phyloP scores from a whole-genome alignment of 2,329 filamentous ascomycete genomes.

The Esteya vermicola region DNA sequence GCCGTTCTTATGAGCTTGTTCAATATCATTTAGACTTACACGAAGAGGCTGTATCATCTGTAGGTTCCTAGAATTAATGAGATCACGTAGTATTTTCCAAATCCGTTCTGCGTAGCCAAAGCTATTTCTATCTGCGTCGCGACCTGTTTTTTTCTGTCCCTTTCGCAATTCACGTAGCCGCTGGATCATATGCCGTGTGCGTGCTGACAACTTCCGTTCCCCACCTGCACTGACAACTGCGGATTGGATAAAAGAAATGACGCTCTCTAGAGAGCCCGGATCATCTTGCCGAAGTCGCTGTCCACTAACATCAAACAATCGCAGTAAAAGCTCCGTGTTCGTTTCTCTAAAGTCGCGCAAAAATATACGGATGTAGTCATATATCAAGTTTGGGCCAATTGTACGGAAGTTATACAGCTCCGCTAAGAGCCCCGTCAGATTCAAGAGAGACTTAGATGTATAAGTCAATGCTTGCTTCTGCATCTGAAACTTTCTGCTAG shows the following conservation, averaged over 20 bases:
- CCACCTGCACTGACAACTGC: constrained; percentile 49
- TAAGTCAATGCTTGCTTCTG: constrained; percentile 4
- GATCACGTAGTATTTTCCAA: constrained; percentile 70
- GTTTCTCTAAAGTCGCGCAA: constrained; percentile 63
- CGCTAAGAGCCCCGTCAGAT: constrained; percentile 69
- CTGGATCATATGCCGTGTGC: constrained; percentile 96
- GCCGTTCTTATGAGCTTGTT: constrained; percentile 69
- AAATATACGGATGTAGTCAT: constrained; percentile 77
- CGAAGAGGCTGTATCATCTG: constrained; percentile 71
- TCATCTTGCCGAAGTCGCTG: constrained; percentile 79
- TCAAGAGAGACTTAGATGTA: constrained; percentile 49
- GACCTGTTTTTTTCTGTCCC: constrained; percentile 63
- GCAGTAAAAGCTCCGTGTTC: constrained; percentile 78
- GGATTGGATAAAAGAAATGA: constrained; percentile 65
- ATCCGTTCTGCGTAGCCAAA: constrained; percentile 77
- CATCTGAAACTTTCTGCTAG: constrained; percentile 15
- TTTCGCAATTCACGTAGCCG: constrained; percentile 91
- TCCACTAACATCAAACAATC: constrained; percentile 70
- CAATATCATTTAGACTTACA: constrained; percentile 69
- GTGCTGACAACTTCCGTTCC: constrained; percentile 60
- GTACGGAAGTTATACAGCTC: constrained; percentile 90
- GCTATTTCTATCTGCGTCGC: constrained; percentile 36
- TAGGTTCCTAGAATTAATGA: constrained; percentile 47
- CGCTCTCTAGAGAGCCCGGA: constrained; percentile 74
- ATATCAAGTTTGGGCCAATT: constrained; percentile 67